Evolutionary conservation across 2,329 filamentous ascomycete species (phyloP).

Genomic region (Biscogniauxia mediterranea): DNA sequence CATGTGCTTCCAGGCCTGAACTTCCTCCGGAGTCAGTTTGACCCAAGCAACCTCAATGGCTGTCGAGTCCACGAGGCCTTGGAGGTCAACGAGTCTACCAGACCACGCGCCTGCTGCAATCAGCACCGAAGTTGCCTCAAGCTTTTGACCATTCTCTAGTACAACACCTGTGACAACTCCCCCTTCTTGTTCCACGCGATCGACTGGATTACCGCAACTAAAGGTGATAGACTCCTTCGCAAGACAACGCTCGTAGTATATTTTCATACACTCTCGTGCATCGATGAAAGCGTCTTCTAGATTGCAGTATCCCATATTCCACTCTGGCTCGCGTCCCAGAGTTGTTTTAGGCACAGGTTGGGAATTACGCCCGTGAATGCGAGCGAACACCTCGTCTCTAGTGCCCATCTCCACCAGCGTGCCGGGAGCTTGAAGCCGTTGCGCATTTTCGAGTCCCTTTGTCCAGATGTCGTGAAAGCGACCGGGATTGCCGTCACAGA

Average conservation of each 20-base stretch:
- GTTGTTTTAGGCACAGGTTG: background rate
- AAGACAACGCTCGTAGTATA: background rate
- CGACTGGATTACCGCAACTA: background rate
- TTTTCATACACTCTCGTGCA: background rate
- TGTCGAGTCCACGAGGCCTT: background rate
- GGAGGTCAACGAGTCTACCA: background rate
- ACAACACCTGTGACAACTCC: background rate
- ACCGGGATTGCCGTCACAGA: background rate
- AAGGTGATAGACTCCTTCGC: background rate
- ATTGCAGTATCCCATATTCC: background rate
- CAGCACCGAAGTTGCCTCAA: background rate
- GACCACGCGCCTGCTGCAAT: background rate
- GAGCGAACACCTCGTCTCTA: background rate
- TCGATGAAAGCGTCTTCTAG: background rate
- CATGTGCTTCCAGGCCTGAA: background rate
- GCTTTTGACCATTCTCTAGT: background rate
- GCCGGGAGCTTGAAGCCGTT: background rate
- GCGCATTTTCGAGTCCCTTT: background rate
- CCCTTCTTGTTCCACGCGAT: background rate
- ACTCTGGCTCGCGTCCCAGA: background rate
- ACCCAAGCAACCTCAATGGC: constrained; percentile 1
- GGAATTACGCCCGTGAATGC: background rate
- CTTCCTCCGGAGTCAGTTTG: background rate
- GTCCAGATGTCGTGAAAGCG: background rate
- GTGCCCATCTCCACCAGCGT: background rate